Evolutionary conservation across 2,329 filamentous ascomycete genomes (phyloP).

Genomic region (Diatrype stigma): DNA sequence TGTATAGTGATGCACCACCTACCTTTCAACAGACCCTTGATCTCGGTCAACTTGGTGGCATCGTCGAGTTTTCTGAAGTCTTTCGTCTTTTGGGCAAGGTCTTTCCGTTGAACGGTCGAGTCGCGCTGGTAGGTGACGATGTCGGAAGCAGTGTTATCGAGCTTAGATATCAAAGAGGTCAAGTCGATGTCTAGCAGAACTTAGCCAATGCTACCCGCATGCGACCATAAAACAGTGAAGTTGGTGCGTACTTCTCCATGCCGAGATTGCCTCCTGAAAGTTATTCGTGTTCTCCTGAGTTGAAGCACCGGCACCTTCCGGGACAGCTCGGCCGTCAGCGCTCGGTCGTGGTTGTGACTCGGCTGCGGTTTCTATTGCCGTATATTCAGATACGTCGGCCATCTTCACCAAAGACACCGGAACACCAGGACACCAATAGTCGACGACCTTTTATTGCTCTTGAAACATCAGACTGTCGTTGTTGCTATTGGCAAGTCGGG

Average conservation of each 20-base stretch:
- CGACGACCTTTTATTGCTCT: constrained; percentile 12
- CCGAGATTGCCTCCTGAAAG: constrained; percentile 92
- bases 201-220: constrained; percentile 13
- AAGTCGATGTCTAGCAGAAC: constrained; percentile 71
- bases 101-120: constrained; percentile 92
- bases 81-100: constrained; percentile 98
- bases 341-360: constrained; percentile 22
- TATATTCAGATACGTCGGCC: constrained; percentile 22
- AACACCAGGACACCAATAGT: background rate
- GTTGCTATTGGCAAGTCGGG: background rate
- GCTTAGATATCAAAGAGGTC: constrained; percentile 72
- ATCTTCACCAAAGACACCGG: constrained; percentile 11
- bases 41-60: constrained; percentile 75
- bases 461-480: constrained; percentile 15
- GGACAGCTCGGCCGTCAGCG: constrained; percentile 15
- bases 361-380: constrained; percentile 18
- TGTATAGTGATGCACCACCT: constrained; percentile 9
- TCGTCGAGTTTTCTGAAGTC: constrained; percentile 93
- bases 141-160: constrained; percentile 92
- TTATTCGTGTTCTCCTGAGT: constrained; percentile 69
- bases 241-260: constrained; percentile 76
- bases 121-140: constrained; percentile 91
- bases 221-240: constrained; percentile 4
- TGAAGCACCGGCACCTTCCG: constrained; percentile 8
- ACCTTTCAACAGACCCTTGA: constrained; percentile 89